Conservation (phyloP, 371 early-diverging fungal genomes). For the Mucor piriformis region DNA sequence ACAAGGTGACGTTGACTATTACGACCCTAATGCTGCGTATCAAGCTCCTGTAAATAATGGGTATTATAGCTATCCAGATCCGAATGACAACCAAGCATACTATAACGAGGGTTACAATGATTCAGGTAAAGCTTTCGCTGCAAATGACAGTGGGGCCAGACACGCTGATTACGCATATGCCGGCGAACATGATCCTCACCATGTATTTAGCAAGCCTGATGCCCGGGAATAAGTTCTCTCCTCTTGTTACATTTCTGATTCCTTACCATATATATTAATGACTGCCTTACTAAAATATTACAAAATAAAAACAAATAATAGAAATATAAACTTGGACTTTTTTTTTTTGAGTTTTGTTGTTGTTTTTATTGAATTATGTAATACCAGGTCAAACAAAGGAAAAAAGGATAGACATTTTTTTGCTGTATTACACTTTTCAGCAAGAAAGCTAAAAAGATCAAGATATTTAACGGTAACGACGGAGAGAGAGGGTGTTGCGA, state of each 20-base stretch:
- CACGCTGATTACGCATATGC: neutral
- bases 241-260: neutral
- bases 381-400: slow-evolving; percentile 2
- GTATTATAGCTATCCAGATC: neutral
- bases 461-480: slow-evolving; percentile 76
- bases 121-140: too few relatives aligned
- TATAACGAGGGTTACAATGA: neutral
- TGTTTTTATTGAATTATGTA: neutral
- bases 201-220: slow-evolving; percentile 8
- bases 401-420: neutral
- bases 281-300: neutral
- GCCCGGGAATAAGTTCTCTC: slow-evolving; percentile 5
- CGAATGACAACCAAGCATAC: slow-evolving; percentile 1
- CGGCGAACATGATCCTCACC: slow-evolving; percentile 1
- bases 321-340: neutral
- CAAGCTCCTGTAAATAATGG: neutral
- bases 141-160: too few relatives aligned
- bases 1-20: neutral
- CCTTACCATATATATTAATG: neutral
- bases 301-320: neutral
- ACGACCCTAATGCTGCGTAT: neutral
- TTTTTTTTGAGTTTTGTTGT: neutral
- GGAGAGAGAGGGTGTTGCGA: slow-evolving; percentile 81
- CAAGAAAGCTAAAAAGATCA: slow-evolving; percentile 1
- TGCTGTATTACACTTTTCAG: neutral